Evolutionary conservation across 306 rosid species (phyloP).

Genomic region (Medicago arabica): DNA sequence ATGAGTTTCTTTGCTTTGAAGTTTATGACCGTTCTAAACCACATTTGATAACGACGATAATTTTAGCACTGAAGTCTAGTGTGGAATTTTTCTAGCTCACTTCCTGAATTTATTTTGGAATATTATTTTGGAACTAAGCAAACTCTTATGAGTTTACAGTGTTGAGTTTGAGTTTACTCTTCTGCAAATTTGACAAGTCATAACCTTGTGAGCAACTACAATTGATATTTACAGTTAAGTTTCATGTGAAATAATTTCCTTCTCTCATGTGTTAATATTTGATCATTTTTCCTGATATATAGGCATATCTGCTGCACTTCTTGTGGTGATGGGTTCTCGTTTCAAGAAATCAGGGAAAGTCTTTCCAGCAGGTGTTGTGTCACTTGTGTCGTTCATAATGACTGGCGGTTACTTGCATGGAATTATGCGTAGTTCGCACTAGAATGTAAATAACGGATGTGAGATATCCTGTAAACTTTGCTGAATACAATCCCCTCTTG

Average conservation of each 20-base stretch:
- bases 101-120: neutral
- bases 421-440: constrained; percentile 78
- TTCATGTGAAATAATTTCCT: constrained; percentile 22
- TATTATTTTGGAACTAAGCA: neutral
- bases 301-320: constrained; percentile 93
- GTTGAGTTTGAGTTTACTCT: neutral
- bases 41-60: neutral
- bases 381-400: constrained; percentile 89
- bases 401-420: constrained; percentile 97
- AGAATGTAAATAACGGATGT: constrained; percentile 42
- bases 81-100: neutral
- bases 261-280: constrained; percentile 2
- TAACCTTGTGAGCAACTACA: neutral
- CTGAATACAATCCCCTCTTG: constrained; percentile 30
- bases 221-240: constrained; percentile 9
- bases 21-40: neutral
- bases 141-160: neutral
- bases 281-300: constrained; percentile 23
- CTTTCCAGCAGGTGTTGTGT: constrained; percentile 94
- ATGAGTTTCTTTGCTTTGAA: neutral
- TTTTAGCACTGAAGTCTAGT: neutral
- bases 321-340: constrained; percentile 94
- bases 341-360: constrained; percentile 91
- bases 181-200: neutral
- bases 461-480: constrained; percentile 44